Conservation (phyloP, 305 asterid genomes). For the Fraxinus greggii region DNA sequence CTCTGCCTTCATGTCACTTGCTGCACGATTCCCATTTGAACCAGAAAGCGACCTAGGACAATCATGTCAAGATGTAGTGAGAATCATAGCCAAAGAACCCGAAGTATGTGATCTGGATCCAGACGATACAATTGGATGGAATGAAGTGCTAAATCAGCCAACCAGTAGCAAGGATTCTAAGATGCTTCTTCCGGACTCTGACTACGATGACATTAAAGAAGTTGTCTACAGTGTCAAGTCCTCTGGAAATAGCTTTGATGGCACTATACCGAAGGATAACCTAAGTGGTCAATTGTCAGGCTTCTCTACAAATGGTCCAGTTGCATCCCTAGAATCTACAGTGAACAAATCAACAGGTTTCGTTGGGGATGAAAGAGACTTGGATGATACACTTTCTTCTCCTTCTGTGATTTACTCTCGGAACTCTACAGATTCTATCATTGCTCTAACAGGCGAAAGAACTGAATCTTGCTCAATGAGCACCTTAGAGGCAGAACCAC, state of each 20-base stretch:
- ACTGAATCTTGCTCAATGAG: conserved; percentile 44
- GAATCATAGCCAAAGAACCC: conserved; percentile 40
- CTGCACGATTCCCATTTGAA: conserved; percentile 65
- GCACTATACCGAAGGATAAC: conserved; percentile 29
- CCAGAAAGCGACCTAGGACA: conserved; percentile 30
- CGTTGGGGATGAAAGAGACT: conserved; percentile 48
- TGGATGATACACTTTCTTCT: conserved; percentile 64
- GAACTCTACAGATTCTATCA: conserved; percentile 50
- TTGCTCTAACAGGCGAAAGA: conserved; percentile 45
- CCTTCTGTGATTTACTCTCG: conserved; percentile 66
- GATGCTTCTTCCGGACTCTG: conserved; percentile 31
- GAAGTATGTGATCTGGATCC: conserved; percentile 44
- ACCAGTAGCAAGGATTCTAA: conserved; percentile 36
- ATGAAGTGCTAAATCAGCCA: conserved; percentile 32
- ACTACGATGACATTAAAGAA: conserved; percentile 38
- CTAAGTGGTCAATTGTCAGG: conserved; percentile 35
- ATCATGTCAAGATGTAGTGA: conserved; percentile 40
- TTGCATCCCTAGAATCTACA: conserved; percentile 40
- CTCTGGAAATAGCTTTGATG: conserved; percentile 33
- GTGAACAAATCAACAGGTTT: conserved; percentile 36
- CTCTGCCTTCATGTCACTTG: conserved; percentile 91
- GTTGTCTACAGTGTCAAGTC: conserved; percentile 29
- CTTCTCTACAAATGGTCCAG: conserved; percentile 39
- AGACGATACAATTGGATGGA: conserved; percentile 44
- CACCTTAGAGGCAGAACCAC: conserved; percentile 50